A percentile compares a stretch with the other conserved stretches of the same genome.
phyloP scores from a whole-genome alignment of 495 filamentous ascomycete species.

The Platismatia glauca region DNA sequence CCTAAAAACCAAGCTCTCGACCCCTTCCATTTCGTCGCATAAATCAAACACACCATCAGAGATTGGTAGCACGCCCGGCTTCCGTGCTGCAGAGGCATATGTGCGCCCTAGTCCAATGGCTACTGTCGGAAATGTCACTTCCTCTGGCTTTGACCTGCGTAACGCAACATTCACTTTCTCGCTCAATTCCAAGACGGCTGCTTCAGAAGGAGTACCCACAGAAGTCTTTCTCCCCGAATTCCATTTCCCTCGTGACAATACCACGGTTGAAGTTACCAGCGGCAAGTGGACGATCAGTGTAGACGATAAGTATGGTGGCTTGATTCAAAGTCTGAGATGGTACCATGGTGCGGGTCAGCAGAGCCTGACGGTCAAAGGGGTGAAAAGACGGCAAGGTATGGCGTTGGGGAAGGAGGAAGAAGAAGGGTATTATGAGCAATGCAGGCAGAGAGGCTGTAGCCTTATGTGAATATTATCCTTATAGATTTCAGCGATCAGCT shows the following conservation, averaged over 20 bases:
- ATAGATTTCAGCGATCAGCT: background rate
- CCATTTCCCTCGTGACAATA: constrained; percentile 73
- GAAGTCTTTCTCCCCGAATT: constrained; percentile 84
- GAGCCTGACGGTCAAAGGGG: constrained; percentile 64
- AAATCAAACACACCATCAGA: constrained; percentile 42
- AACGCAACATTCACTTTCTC: constrained; percentile 65
- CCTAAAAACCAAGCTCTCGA: constrained; percentile 61
- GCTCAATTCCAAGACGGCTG: constrained; percentile 44
- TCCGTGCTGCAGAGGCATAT: constrained; percentile 84
- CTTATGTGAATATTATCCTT: constrained; percentile 38
- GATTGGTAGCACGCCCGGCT: constrained; percentile 54
- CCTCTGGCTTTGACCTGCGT: constrained; percentile 69
- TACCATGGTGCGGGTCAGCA: constrained; percentile 85
- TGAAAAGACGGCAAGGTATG: constrained; percentile 49
- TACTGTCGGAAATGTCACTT: constrained; percentile 56
- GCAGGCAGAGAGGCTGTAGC: constrained; percentile 42
- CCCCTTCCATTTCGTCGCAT: constrained; percentile 59
- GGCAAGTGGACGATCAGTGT: constrained; percentile 82
- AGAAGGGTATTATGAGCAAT: constrained; percentile 54
- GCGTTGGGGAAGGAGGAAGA: constrained; percentile 42
- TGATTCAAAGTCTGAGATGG: constrained; percentile 71
- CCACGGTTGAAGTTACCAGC: constrained; percentile 62
- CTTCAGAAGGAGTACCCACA: constrained; percentile 57
- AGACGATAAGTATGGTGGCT: constrained; percentile 56
- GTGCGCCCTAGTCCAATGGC: constrained; percentile 75